phyloP scores from a whole-genome alignment of 441 rosid genomes.

The Gossypium laxum region DNA sequence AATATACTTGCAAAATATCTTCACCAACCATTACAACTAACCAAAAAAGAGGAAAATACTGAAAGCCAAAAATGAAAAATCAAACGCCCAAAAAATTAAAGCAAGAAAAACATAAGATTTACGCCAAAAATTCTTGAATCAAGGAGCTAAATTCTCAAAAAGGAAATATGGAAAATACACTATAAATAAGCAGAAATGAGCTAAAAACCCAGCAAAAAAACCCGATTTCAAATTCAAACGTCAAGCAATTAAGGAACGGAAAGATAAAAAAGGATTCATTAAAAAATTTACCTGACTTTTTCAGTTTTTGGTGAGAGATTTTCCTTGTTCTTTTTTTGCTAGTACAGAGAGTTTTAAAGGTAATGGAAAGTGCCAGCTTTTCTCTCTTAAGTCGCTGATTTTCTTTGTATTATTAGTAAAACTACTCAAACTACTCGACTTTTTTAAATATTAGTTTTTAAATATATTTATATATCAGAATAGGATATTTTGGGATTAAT shows the following conservation, averaged over 20 bases:
- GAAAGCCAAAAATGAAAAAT: not conserved
- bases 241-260: not conserved
- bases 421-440: too few species aligned
- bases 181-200: not conserved
- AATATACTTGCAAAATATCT: not conserved
- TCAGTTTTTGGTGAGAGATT: not conserved
- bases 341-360: not conserved
- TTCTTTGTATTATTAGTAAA: too few species aligned
- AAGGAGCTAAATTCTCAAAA: not conserved
- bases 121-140: not conserved
- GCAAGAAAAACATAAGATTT: not conserved
- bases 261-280: not conserved
- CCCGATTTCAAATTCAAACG: not conserved
- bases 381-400: too few species aligned
- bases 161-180: not conserved
- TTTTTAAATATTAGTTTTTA: too few species aligned
- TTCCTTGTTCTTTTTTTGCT: not conserved
- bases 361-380: too few species aligned
- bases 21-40: not conserved
- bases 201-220: constrained; percentile 3
- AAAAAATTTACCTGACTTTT: not conserved
- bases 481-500: too few species aligned
- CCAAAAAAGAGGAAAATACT: not conserved
- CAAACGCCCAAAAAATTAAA: not conserved
- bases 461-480: too few species aligned